Conservation (phyloP, 495 filamentous ascomycete species). For the Penicillium chermesinum region DNA sequence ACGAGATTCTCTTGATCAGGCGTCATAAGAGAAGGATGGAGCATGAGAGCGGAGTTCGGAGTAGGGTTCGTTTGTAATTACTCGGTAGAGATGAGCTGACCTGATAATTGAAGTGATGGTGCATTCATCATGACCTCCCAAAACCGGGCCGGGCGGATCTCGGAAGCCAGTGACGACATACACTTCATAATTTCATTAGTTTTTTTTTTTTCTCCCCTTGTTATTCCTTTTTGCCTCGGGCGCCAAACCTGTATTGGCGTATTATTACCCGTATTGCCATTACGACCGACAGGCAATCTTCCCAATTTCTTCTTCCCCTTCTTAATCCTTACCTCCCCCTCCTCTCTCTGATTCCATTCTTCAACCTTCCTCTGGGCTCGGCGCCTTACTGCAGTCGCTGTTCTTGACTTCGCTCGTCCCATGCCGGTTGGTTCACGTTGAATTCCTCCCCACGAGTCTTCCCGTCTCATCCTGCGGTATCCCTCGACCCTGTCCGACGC, state of each 20-base stretch:
- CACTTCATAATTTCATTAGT: conserved; percentile 6
- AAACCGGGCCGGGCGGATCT: background rate
- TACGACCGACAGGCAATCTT: conserved; percentile 4
- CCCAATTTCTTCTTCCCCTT: conserved; percentile 17
- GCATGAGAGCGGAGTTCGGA: too few relatives aligned
- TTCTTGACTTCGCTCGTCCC: conserved; percentile 17
- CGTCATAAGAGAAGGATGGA: background rate
- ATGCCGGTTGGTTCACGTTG: conserved; percentile 31
- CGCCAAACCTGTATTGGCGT: conserved; percentile 6
- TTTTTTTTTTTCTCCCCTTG: background rate
- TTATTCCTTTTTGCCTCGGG: background rate
- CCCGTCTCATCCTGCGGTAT: conserved; percentile 22
- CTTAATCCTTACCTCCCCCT: conserved; percentile 7
- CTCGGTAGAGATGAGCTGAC: too few relatives aligned
- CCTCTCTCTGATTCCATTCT: conserved; percentile 8
- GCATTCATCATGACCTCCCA: background rate
- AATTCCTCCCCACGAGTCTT: conserved; percentile 20
- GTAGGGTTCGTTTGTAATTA: too few relatives aligned
- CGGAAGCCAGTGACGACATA: conserved; percentile 22
- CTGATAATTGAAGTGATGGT: too few relatives aligned
- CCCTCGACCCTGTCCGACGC: conserved; percentile 16
- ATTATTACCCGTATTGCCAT: background rate
- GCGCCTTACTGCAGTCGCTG: conserved; percentile 22
- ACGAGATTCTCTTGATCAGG: background rate
- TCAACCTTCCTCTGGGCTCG: conserved; percentile 19